Evolutionary conservation across 2,329 filamentous ascomycete species (phyloP).

Genomic region (Epichloe glyceriae): DNA sequence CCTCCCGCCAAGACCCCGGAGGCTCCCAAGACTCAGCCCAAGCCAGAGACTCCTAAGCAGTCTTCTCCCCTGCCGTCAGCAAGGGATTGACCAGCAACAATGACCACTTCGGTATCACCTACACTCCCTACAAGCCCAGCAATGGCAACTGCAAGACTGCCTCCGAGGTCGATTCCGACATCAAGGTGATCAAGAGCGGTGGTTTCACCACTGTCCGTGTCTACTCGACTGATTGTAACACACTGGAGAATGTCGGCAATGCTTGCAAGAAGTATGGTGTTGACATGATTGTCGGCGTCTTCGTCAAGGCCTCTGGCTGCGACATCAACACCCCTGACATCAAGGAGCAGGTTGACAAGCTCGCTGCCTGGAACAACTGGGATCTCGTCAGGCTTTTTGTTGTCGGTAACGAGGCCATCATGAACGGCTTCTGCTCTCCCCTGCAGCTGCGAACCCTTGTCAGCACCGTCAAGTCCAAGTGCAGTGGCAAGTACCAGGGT

Average conservation of each 20-base stretch:
- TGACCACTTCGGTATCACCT: conserved; percentile 62
- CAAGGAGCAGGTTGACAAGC: conserved; percentile 58
- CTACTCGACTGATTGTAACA: conserved; percentile 86
- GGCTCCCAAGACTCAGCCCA: conserved; percentile 9
- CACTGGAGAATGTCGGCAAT: conserved; percentile 60
- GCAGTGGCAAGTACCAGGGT: conserved; percentile 58
- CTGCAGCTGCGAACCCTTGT: conserved; percentile 59
- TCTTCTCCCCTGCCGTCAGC: conserved; percentile 5
- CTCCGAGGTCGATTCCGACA: conserved; percentile 43
- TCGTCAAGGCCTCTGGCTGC: conserved; percentile 56
- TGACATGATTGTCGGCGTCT: conserved; percentile 78
- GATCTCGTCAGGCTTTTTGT: conserved; percentile 66
- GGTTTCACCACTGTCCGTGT: conserved; percentile 65
- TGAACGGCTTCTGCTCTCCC: conserved; percentile 56
- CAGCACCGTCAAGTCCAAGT: conserved; percentile 46
- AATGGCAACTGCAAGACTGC: conserved; percentile 52
- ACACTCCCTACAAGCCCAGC: conserved; percentile 55
- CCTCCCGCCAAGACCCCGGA: not conserved
- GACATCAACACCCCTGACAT: conserved; percentile 46
- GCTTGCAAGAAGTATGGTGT: conserved; percentile 55
- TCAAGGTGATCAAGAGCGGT: conserved; percentile 46
- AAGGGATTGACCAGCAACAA: conserved; percentile 26
- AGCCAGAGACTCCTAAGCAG: conserved; percentile 5
- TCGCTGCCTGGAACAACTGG: conserved; percentile 63
- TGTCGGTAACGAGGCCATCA: conserved; percentile 83